Percentiles rank a stretch among this genome's conserved stretches.
These are phyloP conservation scores for Solanum neorickii DNA, from an alignment of 257 asterid genomes.

Conservation along the genomic window DNA sequence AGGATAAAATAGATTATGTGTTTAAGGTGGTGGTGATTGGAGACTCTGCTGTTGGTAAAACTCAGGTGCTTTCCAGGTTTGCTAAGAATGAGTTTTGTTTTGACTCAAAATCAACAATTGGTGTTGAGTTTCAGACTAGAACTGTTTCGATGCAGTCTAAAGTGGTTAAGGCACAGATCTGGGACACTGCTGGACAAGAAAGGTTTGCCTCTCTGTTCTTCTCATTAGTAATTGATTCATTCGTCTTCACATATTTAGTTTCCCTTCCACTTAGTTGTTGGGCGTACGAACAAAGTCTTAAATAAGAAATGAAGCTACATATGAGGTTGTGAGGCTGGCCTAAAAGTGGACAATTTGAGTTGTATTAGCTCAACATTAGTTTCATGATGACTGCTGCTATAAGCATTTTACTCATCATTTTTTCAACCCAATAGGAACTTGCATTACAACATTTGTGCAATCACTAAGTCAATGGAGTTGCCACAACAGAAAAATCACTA, in stretches of 20 bases:
- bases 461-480: not conserved
- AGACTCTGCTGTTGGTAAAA: conserved; percentile 73
- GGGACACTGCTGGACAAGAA: conserved; percentile 92
- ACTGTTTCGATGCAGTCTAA: conserved; percentile 51
- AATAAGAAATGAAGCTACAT: not conserved
- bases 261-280: not conserved
- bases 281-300: not conserved
- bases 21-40: conserved; percentile 82
- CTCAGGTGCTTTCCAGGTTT: conserved; percentile 67
- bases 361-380: not conserved
- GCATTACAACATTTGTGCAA: not conserved
- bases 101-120: conserved; percentile 77
- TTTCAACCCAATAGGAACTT: not conserved
- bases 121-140: conserved; percentile 69
- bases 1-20: conserved; percentile 50
- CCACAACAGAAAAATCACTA: not conserved
- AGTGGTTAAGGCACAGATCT: conserved; percentile 79
- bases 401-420: not conserved
- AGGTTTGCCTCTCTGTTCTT: conserved; percentile 19
- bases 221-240: not conserved
- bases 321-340: not conserved
- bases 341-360: not conserved
- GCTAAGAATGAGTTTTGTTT: conserved; percentile 58
- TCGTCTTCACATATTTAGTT: not conserved
- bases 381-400: not conserved